Evolutionary conservation across 2,329 filamentous ascomycete genomes (phyloP).

Genomic region (Sclerotinia trifoliorum): DNA sequence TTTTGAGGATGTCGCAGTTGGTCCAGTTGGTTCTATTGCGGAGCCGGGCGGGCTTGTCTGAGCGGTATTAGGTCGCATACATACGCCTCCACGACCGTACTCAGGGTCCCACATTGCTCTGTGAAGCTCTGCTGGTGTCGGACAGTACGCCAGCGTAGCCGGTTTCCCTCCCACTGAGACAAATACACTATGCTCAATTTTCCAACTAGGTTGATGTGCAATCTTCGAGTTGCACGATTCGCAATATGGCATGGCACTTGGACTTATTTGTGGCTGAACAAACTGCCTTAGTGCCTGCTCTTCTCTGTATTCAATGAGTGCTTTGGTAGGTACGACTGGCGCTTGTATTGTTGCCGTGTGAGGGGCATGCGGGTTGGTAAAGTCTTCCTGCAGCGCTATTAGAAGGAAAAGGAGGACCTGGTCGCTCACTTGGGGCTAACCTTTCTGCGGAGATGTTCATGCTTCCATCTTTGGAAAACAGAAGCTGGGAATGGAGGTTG

Average conservation of each 20-base stretch:
- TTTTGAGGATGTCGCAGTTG: background rate
- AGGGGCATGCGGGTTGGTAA: constrained; percentile 49
- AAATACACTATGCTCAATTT: constrained; percentile 27
- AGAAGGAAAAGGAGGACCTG: background rate
- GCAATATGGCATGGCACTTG: constrained; percentile 10
- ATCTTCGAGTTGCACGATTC: constrained; percentile 21
- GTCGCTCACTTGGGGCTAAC: constrained; percentile 34
- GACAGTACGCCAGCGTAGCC: constrained; percentile 21
- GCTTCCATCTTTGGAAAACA: constrained; percentile 49
- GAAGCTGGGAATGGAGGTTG: constrained; percentile 48
- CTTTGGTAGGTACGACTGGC: constrained; percentile 44
- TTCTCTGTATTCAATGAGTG: constrained; percentile 42
- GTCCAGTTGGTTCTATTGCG: background rate
- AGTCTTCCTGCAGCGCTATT: constrained; percentile 35
- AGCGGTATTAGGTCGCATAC: background rate
- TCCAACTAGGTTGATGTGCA: constrained; percentile 24
- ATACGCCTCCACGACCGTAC: constrained; percentile 23
- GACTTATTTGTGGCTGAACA: constrained; percentile 18
- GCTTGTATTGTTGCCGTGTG: constrained; percentile 49
- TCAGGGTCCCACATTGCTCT: constrained; percentile 24
- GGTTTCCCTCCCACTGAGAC: constrained; percentile 24
- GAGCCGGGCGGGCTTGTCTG: background rate
- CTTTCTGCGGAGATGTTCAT: constrained; percentile 47
- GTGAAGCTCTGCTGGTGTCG: constrained; percentile 25
- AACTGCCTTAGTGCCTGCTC: constrained; percentile 24